A percentile compares a stretch with the other conserved stretches of the same genome.
These are phyloP conservation scores for Aspergillus hancockii DNA, from an alignment of 495 filamentous ascomycete species.

Conservation along the genomic window DNA sequence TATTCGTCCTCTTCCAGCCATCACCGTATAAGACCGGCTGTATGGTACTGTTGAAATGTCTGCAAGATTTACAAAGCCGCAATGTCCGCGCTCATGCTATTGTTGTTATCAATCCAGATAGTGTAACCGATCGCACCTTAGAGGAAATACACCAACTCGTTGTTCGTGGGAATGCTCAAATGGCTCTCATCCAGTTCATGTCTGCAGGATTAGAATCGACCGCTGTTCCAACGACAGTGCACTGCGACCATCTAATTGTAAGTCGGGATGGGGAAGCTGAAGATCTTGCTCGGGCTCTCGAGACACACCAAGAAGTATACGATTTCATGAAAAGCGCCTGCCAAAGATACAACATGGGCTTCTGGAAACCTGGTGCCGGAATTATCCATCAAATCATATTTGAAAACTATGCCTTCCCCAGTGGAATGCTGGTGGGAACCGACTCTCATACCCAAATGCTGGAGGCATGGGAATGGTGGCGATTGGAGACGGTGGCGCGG, in stretches of 20 bases:
- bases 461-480: constrained; percentile 87
- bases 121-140: no score
- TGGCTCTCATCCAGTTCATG: no score
- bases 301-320: constrained; percentile 92
- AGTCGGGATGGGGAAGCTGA: constrained; percentile 80
- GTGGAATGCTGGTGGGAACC: constrained; percentile 86
- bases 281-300: constrained; percentile 75
- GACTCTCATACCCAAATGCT: constrained; percentile 93
- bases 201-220: no score
- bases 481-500: constrained; percentile 89
- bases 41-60: no score
- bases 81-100: no score
- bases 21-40: no score
- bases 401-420: constrained; percentile 84
- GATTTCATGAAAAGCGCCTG: constrained; percentile 86
- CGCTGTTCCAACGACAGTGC: constrained; percentile 85
- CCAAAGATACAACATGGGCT: constrained; percentile 93
- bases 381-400: constrained; percentile 94
- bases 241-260: constrained; percentile 94
- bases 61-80: no score
- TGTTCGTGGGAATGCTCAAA: no score
- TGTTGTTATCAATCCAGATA: no score
- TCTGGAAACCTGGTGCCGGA: constrained; percentile 90
- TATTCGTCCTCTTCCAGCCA: no score
- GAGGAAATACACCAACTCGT: no score